Conservation (phyloP, 352 stramenopile genomes). For the Phytophthora pini region DNA sequence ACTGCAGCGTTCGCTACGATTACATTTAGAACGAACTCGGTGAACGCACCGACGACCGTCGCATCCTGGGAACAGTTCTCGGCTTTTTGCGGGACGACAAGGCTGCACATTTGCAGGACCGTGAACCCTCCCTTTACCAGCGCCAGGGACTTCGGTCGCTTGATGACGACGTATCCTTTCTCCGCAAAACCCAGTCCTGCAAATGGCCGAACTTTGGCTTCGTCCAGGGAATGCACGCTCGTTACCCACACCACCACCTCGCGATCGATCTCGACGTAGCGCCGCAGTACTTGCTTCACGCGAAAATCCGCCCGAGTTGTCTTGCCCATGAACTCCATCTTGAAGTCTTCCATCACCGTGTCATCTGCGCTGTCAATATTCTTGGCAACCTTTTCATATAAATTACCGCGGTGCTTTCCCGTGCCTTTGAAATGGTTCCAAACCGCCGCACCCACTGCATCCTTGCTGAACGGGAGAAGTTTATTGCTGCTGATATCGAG, state of each 20-base stretch:
- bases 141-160: slow-evolving; percentile 12
- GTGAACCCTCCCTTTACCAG: slow-evolving; percentile 22
- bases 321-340: slow-evolving; percentile 53
- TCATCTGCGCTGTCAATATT: slow-evolving; percentile 33
- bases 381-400: slow-evolving; percentile 30
- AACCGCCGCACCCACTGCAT: slow-evolving; percentile 16
- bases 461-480: slow-evolving; percentile 37
- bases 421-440: slow-evolving; percentile 37
- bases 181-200: slow-evolving; percentile 33
- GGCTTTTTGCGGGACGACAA: slow-evolving; percentile 32
- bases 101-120: slow-evolving; percentile 35
- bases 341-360: slow-evolving; percentile 61
- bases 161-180: slow-evolving; percentile 35
- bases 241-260: slow-evolving; percentile 31
- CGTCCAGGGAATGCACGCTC: slow-evolving; percentile 29
- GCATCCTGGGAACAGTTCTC: slow-evolving; percentile 15
- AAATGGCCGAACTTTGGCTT: slow-evolving; percentile 24
- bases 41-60: slow-evolving; percentile 24
- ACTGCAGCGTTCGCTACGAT: slow-evolving; percentile 41
- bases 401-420: slow-evolving; percentile 26
- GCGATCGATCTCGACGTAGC: slow-evolving; percentile 19
- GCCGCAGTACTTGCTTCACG: slow-evolving; percentile 56
- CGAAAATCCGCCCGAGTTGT: slow-evolving; percentile 51
- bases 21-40: slow-evolving; percentile 37
- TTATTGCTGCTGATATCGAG: slow-evolving; percentile 44